A percentile compares a stretch with the other conserved stretches of the same genome.
These are phyloP conservation scores for Astragalus glycyphyllos DNA, from an alignment of 306 rosid genomes.

Conservation along the genomic window DNA sequence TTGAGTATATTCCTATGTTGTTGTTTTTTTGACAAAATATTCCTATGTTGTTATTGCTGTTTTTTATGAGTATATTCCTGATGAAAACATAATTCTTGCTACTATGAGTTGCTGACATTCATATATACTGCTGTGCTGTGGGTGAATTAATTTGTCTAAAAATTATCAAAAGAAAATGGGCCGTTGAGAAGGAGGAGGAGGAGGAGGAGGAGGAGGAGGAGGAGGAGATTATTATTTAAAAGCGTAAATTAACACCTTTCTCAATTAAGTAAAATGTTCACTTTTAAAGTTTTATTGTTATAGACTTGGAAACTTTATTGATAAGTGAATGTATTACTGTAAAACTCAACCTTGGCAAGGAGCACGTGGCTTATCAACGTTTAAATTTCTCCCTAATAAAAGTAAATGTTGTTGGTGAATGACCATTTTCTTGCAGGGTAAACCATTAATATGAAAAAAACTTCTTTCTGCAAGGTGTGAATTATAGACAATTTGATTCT, in stretches of 20 bases:
- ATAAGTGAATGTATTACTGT: slow-evolving; percentile 44
- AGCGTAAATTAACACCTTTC: background rate
- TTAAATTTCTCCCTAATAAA: slow-evolving; percentile 73
- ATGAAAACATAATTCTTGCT: slow-evolving; percentile 7
- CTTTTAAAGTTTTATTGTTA: slow-evolving; percentile 25
- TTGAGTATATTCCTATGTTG: background rate
- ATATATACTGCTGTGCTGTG: slow-evolving; percentile 26
- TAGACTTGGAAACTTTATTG: slow-evolving; percentile 34
- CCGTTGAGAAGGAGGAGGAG: too few relatives aligned
- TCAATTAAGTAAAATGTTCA: slow-evolving; percentile 35
- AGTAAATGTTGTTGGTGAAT: slow-evolving; percentile 86
- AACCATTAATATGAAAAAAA: slow-evolving; percentile 56
- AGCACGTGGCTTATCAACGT: slow-evolving; percentile 75
- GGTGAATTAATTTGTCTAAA: background rate
- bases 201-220: too few relatives aligned
- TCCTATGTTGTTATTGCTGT: slow-evolving; percentile 9
- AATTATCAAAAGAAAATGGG: slow-evolving; percentile 24
- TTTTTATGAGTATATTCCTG: background rate
- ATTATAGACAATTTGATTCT: slow-evolving; percentile 28
- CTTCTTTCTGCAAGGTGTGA: slow-evolving; percentile 82
- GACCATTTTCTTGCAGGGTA: slow-evolving; percentile 85
- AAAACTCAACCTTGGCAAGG: slow-evolving; percentile 78
- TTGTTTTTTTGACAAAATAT: too few relatives aligned
- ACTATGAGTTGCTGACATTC: slow-evolving; percentile 13
- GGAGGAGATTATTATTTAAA: slow-evolving; percentile 18